Percentiles rank a stretch among this genome's conserved stretches.
These are phyloP conservation scores for Nepenthes mirabilis DNA, from an alignment of 148 eudicot species.

Conservation along the genomic window DNA sequence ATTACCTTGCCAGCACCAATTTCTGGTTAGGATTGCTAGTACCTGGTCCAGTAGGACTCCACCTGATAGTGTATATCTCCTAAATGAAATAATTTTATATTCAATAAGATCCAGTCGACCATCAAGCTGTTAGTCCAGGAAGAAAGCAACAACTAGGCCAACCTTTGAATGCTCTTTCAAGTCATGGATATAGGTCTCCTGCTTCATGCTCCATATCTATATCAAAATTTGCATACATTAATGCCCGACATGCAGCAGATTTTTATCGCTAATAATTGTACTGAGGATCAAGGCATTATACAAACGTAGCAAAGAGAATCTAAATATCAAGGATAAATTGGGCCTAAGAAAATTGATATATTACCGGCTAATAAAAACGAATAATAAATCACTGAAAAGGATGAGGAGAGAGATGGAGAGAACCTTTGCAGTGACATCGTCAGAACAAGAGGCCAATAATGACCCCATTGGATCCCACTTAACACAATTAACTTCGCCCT, in stretches of 20 bases:
- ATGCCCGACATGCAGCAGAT: no score
- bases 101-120: not conserved
- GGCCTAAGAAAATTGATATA: no score
- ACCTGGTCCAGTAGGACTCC: conserved; percentile 62
- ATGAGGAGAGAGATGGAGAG: not conserved
- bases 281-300: not conserved
- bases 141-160: not conserved
- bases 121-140: not conserved
- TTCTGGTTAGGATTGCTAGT: conserved; percentile 46
- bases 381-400: not conserved
- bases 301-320: not conserved
- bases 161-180: conserved; percentile 47
- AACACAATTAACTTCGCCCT: conserved; percentile 63
- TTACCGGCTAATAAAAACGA: no score
- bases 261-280: no score
- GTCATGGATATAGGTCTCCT: conserved; percentile 39
- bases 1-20: conserved; percentile 44
- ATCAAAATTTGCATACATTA: not conserved
- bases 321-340: no score
- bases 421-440: conserved; percentile 57
- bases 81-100: conserved; percentile 5
- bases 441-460: conserved; percentile 56
- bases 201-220: conserved; percentile 62
- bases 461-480: conserved; percentile 60
- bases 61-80: conserved; percentile 59